Percentiles rank a stretch among this genome's conserved stretches.
phyloP scores from a whole-genome alignment of 768 basidiomycete species.

The Phanerochaete carnosa region DNA sequence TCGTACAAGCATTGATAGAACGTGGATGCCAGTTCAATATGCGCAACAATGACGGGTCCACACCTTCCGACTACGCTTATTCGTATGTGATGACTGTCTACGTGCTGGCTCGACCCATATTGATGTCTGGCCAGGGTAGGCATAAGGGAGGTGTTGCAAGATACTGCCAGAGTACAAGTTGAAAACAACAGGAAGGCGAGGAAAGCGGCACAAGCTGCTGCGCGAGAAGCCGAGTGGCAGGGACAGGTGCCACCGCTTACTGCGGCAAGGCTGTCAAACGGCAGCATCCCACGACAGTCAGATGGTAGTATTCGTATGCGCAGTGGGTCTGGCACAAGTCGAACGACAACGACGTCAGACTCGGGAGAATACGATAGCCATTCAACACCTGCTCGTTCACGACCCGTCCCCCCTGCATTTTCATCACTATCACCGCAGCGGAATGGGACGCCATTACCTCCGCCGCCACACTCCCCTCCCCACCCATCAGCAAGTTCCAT shows the following conservation, averaged over 20 bases:
- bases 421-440: slow-evolving; percentile 30
- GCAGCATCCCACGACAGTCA: slow-evolving; percentile 32
- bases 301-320: slow-evolving; percentile 55
- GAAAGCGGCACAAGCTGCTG: slow-evolving; percentile 70
- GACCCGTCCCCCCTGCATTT: slow-evolving; percentile 44
- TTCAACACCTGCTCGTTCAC: slow-evolving; percentile 35
- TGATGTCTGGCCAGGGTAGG: slow-evolving; percentile 46
- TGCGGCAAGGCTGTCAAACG: slow-evolving; percentile 36
- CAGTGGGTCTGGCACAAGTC: slow-evolving; percentile 79
- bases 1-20: slow-evolving; percentile 85
- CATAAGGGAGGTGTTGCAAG: slow-evolving; percentile 75
- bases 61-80: slow-evolving; percentile 90
- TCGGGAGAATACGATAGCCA: slow-evolving; percentile 57
- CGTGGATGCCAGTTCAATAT: slow-evolving; percentile 81
- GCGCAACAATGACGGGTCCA: slow-evolving; percentile 89
- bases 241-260: slow-evolving; percentile 25
- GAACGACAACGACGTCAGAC: slow-evolving; percentile 73
- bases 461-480: slow-evolving; percentile 19
- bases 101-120: slow-evolving; percentile 5
- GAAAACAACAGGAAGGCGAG: slow-evolving; percentile 72
- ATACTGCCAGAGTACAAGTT: slow-evolving; percentile 74
- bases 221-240: slow-evolving; percentile 58
- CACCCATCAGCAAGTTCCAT: slow-evolving; percentile 35
- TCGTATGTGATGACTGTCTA: slow-evolving; percentile 47
- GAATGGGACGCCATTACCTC: slow-evolving; percentile 32